Conservation (phyloP, 257 asterid genomes). For the Fraxinus americana region DNA sequence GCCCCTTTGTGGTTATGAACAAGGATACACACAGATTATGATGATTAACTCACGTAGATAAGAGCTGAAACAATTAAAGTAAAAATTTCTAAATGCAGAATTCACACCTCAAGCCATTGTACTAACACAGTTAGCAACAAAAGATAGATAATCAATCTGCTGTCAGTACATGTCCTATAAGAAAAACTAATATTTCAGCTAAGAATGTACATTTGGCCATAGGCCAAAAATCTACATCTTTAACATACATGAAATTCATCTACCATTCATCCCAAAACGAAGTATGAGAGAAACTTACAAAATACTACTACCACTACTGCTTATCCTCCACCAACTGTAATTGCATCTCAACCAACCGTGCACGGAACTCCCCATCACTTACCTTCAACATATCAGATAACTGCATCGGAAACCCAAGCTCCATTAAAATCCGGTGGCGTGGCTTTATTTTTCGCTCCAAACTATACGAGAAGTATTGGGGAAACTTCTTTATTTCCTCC, state of each 20-base stretch:
- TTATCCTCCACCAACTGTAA: conserved; percentile 43
- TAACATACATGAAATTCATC: neutral
- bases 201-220: neutral
- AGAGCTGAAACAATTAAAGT: neutral
- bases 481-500: conserved; percentile 76
- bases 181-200: neutral
- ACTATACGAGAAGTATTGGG: conserved; percentile 81
- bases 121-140: neutral
- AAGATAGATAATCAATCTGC: neutral
- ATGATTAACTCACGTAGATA: neutral
- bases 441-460: conserved; percentile 81
- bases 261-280: neutral
- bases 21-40: neutral
- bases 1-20: no score
- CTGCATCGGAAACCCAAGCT: conserved; percentile 50
- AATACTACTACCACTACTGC: conserved; percentile 26
- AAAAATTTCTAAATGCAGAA: neutral
- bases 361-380: conserved; percentile 69
- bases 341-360: conserved; percentile 58
- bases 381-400: conserved; percentile 78
- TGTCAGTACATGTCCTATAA: neutral
- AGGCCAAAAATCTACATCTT: conserved; percentile 2
- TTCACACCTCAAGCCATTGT: neutral
- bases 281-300: conserved; percentile 24
- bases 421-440: conserved; percentile 58